These are phyloP conservation scores for Sphaerobolus stellatus DNA, from an alignment of 1,284 basidiomycete species.

Conservation along the genomic window DNA sequence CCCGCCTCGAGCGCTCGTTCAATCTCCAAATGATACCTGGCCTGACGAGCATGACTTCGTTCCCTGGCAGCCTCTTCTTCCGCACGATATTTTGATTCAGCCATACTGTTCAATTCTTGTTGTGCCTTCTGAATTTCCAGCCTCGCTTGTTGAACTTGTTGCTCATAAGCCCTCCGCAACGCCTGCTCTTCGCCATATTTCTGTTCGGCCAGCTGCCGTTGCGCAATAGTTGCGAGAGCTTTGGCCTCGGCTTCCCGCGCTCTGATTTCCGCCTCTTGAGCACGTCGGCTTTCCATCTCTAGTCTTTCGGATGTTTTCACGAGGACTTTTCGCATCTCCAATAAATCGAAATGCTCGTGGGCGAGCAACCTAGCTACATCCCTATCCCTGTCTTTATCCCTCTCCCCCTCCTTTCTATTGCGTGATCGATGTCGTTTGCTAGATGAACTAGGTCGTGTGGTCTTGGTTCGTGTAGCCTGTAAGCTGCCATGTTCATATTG, in stretches of 20 bases:
- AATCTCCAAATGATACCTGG: constrained; percentile 5
- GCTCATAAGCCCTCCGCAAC: constrained; percentile 4
- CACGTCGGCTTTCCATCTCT: constrained; percentile 5
- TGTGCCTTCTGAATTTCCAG: constrained; percentile 10
- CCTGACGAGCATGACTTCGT: neutral
- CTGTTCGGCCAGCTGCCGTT: neutral
- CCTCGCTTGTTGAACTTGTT: constrained; percentile 5
- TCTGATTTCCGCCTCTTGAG: constrained; percentile 5
- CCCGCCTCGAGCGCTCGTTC: constrained; percentile 4
- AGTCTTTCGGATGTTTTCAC: constrained; percentile 4
- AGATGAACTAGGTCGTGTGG: neutral
- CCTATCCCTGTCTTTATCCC: neutral
- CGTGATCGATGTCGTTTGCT: neutral
- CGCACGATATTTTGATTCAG: constrained; percentile 2
- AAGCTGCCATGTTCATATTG: constrained; percentile 3
- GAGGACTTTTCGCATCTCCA: constrained; percentile 1
- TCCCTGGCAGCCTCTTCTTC: constrained; percentile 11
- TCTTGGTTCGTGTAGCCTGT: neutral
- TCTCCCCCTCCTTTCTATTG: neutral
- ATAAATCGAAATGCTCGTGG: constrained; percentile 1
- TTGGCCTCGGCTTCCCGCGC: constrained; percentile 11
- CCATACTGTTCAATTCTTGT: constrained; percentile 8
- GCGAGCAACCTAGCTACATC: constrained; percentile 5
- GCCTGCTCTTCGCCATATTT: constrained; percentile 2
- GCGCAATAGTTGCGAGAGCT: neutral